Conservation (phyloP, 2,329 filamentous ascomycete genomes). For the Pseudopithomyces chartarum region DNA sequence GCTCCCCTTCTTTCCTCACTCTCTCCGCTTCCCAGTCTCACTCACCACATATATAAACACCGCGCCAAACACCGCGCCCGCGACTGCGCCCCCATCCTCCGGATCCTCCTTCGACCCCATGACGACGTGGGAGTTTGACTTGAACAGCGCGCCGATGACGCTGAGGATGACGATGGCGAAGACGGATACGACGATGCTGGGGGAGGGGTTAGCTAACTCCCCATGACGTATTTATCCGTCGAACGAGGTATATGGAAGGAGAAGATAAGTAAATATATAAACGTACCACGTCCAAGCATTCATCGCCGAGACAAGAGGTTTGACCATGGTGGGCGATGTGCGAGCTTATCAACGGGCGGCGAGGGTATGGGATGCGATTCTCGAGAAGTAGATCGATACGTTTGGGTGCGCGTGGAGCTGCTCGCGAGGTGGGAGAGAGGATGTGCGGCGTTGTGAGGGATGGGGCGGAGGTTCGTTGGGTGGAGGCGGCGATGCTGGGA, state of each 20-base stretch:
- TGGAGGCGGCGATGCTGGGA: constrained; percentile 2
- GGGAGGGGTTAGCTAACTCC: neutral
- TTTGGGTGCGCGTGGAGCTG: too few species aligned
- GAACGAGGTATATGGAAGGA: neutral
- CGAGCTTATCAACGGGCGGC: neutral
- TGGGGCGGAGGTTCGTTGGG: neutral
- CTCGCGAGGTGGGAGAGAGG: neutral
- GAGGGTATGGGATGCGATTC: constrained; percentile 16
- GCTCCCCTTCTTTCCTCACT: constrained; percentile 5
- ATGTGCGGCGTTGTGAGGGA: neutral
- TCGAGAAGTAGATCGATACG: neutral
- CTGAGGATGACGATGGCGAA: constrained; percentile 70
- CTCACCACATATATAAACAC: constrained; percentile 88
- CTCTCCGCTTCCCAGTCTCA: constrained; percentile 29
- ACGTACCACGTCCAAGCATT: constrained; percentile 92
- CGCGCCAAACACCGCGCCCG: constrained; percentile 82
- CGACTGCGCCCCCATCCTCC: constrained; percentile 75
- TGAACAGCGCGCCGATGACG: constrained; percentile 73
- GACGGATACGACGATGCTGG: constrained; percentile 71
- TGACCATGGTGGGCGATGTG: constrained; percentile 75
- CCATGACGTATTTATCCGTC: neutral
- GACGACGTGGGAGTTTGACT: constrained; percentile 78
- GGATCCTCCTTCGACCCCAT: constrained; percentile 75
- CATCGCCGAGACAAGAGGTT: constrained; percentile 88
- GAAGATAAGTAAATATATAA: neutral